These are phyloP conservation scores for Diddensiella santjacobensis DNA, from an alignment of 805 yeast genomes.

Conservation along the genomic window DNA sequence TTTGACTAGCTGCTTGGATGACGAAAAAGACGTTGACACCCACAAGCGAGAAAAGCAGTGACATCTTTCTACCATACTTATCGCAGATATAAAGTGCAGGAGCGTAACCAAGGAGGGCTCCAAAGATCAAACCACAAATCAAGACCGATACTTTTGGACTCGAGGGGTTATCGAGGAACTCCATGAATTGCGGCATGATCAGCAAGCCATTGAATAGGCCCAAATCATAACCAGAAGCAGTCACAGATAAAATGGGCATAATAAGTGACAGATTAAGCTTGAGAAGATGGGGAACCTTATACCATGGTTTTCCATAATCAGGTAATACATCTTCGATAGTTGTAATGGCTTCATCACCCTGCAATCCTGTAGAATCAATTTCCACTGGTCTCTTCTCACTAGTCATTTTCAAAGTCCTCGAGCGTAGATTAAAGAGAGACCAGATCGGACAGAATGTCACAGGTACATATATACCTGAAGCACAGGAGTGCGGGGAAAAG, in stretches of 20 bases:
- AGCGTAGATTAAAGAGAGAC: too few species aligned
- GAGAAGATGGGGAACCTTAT: conserved; percentile 7
- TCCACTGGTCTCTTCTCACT: too few species aligned
- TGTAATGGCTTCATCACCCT: not conserved
- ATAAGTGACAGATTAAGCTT: conserved; percentile 6
- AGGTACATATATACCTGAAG: too few species aligned
- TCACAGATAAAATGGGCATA: conserved; percentile 4
- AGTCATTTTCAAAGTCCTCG: too few species aligned
- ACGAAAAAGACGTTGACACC: conserved; percentile 51
- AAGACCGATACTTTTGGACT: conserved; percentile 14
- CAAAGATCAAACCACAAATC: conserved; percentile 26
- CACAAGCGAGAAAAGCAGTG: conserved; percentile 50
- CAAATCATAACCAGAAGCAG: conserved; percentile 17
- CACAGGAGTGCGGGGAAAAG: too few species aligned
- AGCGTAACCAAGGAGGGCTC: conserved; percentile 5
- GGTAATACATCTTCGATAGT: conserved; percentile 12
- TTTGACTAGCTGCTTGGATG: conserved; percentile 37
- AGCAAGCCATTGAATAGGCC: conserved; percentile 19
- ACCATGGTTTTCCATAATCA: conserved; percentile 15
- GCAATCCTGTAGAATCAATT: too few species aligned
- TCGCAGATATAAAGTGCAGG: conserved; percentile 59
- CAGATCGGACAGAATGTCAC: too few species aligned
- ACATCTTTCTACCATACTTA: conserved; percentile 55
- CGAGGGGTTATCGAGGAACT: conserved; percentile 14
- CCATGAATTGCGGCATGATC: conserved; percentile 24